These are phyloP conservation scores for Vitis labrusca DNA, from an alignment of 164 flowering plant genomes.

Conservation along the genomic window DNA sequence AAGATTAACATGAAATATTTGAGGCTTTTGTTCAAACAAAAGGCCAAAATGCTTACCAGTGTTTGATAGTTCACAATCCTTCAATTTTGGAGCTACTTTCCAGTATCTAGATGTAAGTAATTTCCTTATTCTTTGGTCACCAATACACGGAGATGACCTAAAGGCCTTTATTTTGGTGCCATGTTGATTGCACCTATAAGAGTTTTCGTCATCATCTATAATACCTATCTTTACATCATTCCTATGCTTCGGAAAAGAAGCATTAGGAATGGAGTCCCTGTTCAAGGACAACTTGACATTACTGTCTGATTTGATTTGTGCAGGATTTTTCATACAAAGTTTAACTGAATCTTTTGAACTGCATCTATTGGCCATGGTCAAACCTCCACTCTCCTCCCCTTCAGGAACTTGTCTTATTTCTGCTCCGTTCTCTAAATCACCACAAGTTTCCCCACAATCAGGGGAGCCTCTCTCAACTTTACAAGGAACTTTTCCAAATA, in stretches of 20 bases:
- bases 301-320: constrained; percentile 11
- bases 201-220: constrained; percentile 49
- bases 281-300: constrained; percentile 18
- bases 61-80: constrained; percentile 26
- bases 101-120: constrained; percentile 43
- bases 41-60: constrained; percentile 25
- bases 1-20: no score
- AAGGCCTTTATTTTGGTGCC: constrained; percentile 24
- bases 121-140: constrained; percentile 40
- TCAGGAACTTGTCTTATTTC: constrained; percentile 4
- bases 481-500: neutral
- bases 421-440: constrained; percentile 14
- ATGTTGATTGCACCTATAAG: constrained; percentile 24
- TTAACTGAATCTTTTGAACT: constrained; percentile 13
- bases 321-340: constrained; percentile 5
- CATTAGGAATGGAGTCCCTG: constrained; percentile 24
- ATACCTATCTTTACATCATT: constrained; percentile 27
- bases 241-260: constrained; percentile 27
- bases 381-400: constrained; percentile 8
- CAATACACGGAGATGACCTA: constrained; percentile 32
- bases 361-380: constrained; percentile 7
- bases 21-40: no score
- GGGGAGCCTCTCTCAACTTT: constrained; percentile 16
- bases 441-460: constrained; percentile 18
- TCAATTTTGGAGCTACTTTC: constrained; percentile 43